Base-by-base conservation (phyloP, 192 early-diverging fungal genomes). In the Mortierella antarctica region DNA sequence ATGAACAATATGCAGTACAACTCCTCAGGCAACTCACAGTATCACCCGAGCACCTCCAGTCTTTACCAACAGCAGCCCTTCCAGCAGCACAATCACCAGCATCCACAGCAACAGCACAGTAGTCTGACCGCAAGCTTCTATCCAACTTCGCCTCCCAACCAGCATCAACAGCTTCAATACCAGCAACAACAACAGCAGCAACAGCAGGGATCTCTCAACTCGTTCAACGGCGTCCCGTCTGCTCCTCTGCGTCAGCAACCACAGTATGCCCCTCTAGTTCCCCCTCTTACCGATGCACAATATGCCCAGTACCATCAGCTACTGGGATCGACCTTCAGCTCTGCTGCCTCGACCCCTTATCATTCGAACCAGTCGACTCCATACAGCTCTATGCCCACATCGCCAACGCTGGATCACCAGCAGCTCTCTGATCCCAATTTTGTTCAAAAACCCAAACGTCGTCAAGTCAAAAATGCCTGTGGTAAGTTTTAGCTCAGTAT, bases 401-500 rank as follows among this genome's bases (percentile, higher is more conserved):
- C 73, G 14, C 67, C 82, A 54, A 78, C 62, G 15, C 71, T 78
- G 2, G 74, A 83, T n/a, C 62, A 72, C 48, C 73, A 78, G 31
- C 73, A 72, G 17, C 53, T 75, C 7, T 40, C 70, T 4, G 70
- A 77, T 39, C 68, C 69, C 17, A 64, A 15, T 52, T 54, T 67
- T 45, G 47, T 67, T 0, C 67, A 69, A 48, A 81, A 82, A 52
- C 81, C 73, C 17, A 95, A 94, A 63, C 88, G 94, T 62, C 87
- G 88, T 44, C 95, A 96, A 74, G 95, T 96, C 53, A 96, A 96
- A 70, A 96, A 95, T 75, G 95, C 95, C 10, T 96, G 95, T 87
- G 91, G 91, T 92, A 88, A 78, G 84, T 69, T 61, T 14, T 23
- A 9, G 31, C 20, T 55, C 10, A 9, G n/a, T 40, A 17, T 49